Conservation (phyloP, 352 stramenopile genomes). For the Pythium chondricola region DNA sequence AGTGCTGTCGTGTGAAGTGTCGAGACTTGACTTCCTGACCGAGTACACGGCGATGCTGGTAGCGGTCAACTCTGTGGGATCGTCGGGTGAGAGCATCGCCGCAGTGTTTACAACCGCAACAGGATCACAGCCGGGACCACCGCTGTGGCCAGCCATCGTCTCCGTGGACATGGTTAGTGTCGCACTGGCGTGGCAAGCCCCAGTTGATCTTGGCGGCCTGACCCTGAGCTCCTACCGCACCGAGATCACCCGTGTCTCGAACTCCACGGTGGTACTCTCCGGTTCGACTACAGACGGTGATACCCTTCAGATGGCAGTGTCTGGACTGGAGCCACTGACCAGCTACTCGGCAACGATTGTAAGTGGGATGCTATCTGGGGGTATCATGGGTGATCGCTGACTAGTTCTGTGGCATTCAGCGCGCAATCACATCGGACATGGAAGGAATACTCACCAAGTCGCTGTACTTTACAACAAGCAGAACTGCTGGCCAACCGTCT, state of each 20-base stretch:
- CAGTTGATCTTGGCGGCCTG: conserved; percentile 39
- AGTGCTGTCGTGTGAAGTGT: conserved; percentile 30
- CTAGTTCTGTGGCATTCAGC: conserved; percentile 13
- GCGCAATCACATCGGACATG: conserved; percentile 19
- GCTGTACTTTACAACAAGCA: conserved; percentile 36
- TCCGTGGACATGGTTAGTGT: conserved; percentile 12
- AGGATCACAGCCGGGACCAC: conserved; percentile 24
- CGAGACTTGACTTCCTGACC: conserved; percentile 30
- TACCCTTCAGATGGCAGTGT: conserved; percentile 18
- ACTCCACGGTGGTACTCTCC: neutral
- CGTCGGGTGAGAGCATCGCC: conserved; percentile 20
- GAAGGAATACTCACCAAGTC: conserved; percentile 27
- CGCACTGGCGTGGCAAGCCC: conserved; percentile 28
- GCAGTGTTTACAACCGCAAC: conserved; percentile 20
- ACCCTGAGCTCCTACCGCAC: conserved; percentile 33
- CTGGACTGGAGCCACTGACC: conserved; percentile 15
- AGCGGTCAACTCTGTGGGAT: conserved; percentile 30
- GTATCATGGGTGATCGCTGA: neutral
- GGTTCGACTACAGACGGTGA: conserved; percentile 1
- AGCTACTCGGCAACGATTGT: conserved; percentile 46
- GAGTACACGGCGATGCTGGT: conserved; percentile 36
- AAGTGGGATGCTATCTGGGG: conserved; percentile 8
- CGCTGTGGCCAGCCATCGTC: conserved; percentile 18
- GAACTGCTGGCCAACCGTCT: conserved; percentile 27
- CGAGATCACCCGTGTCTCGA: conserved; percentile 11